Conservation (phyloP, 345 rosid genomes). For the Bruguiera parviflora region DNA sequence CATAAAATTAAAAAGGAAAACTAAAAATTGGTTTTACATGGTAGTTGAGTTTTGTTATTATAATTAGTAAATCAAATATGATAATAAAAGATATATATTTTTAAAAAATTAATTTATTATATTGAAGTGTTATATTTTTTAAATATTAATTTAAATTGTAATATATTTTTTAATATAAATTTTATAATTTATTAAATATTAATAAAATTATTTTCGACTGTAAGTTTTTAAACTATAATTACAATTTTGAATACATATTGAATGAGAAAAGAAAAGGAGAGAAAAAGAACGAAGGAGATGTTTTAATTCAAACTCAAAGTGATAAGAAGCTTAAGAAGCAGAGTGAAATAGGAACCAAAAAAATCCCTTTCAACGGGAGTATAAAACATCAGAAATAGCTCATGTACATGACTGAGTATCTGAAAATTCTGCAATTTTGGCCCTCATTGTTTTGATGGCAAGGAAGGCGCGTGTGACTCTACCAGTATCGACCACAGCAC, state of each 20-base stretch:
- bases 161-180: too few relatives aligned
- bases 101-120: too few relatives aligned
- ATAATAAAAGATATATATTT: too few relatives aligned
- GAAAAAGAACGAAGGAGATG: background rate
- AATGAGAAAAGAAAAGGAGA: background rate
- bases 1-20: background rate
- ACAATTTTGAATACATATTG: too few relatives aligned
- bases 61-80: too few relatives aligned
- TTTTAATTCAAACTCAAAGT: slow-evolving; percentile 16
- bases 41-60: too few relatives aligned
- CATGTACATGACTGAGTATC: slow-evolving; percentile 28
- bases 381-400: slow-evolving; percentile 33
- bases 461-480: slow-evolving; percentile 59
- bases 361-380: background rate
- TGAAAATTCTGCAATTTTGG: slow-evolving; percentile 4
- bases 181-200: too few relatives aligned
- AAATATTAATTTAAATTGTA: too few relatives aligned
- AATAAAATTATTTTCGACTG: too few relatives aligned
- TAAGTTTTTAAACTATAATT: too few relatives aligned
- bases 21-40: too few relatives aligned
- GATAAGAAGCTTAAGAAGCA: slow-evolving; percentile 2
- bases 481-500: slow-evolving; percentile 86
- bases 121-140: too few relatives aligned
- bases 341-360: slow-evolving; percentile 4
- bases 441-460: slow-evolving; percentile 42